Percentiles rank a stretch among this genome's conserved stretches.
These are phyloP conservation scores for Zychaea mexicana DNA, from an alignment of 371 early-diverging fungal genomes.

Conservation along the genomic window DNA sequence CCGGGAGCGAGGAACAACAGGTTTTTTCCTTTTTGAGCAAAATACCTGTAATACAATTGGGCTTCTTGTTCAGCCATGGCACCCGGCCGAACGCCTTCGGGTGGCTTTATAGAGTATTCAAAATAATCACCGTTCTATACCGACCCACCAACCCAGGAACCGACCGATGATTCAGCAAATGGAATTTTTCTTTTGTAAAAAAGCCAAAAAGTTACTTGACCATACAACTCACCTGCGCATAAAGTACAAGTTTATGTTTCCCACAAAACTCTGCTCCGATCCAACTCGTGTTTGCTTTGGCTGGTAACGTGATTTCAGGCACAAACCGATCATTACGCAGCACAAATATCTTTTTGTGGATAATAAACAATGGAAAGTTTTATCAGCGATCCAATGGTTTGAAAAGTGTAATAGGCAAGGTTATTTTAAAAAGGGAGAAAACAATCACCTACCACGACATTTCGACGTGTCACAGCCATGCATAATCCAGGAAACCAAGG, in stretches of 20 bases:
- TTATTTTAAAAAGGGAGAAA: background rate
- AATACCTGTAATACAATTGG: conserved; percentile 37
- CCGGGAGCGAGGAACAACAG: too few relatives aligned
- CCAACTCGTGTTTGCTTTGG: conserved; percentile 30
- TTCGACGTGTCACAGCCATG: conserved; percentile 33
- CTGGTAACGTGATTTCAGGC: conserved; percentile 32
- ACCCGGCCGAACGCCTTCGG: conserved; percentile 23
- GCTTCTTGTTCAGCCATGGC: conserved; percentile 18
- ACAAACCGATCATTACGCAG: conserved; percentile 24
- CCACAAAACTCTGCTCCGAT: conserved; percentile 35
- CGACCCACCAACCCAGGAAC: too few relatives aligned
- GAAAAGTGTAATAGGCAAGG: too few relatives aligned
- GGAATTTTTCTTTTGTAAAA: too few relatives aligned
- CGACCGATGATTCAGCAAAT: too few relatives aligned
- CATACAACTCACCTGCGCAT: conserved; percentile 39
- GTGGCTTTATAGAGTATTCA: conserved; percentile 31
- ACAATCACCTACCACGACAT: conserved; percentile 32
- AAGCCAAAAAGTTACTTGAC: too few relatives aligned
- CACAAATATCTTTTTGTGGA: conserved; percentile 26
- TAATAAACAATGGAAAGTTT: background rate
- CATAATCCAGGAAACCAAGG: conserved; percentile 25
- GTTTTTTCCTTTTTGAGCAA: background rate
- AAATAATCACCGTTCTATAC: conserved; percentile 37
- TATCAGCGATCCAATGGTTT: background rate
- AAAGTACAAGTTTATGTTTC: conserved; percentile 26